Evolutionary conservation across 768 basidiomycete genomes (phyloP).

Genomic region (Nidularia sp.): DNA sequence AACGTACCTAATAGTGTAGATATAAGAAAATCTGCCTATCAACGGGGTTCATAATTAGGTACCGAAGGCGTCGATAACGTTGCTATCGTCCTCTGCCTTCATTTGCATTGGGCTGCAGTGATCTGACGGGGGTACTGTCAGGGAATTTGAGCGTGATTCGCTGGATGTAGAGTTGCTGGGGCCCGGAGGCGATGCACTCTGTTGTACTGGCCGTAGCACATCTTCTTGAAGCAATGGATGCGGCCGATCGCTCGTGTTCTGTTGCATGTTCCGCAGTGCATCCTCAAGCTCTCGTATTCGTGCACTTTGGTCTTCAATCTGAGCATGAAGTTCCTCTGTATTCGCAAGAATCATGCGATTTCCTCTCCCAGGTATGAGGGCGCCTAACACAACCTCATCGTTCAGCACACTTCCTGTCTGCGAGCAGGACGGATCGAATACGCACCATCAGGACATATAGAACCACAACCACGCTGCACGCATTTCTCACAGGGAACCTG

Average conservation of each 20-base stretch:
- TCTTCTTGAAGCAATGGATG: slow-evolving; percentile 43
- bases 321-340: slow-evolving; percentile 67
- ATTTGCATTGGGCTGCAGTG: slow-evolving; percentile 6
- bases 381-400: slow-evolving; percentile 27
- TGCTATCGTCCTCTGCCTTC: slow-evolving; percentile 31
- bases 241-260: slow-evolving; percentile 39
- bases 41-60: background rate
- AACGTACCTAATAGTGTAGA: slow-evolving; percentile 43
- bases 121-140: background rate
- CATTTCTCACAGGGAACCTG: slow-evolving; percentile 81
- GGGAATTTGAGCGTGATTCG: background rate
- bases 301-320: slow-evolving; percentile 48
- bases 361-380: slow-evolving; percentile 55
- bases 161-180: background rate
- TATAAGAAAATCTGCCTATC: background rate
- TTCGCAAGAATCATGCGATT: slow-evolving; percentile 62
- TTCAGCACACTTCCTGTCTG: background rate
- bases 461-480: slow-evolving; percentile 66
- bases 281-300: slow-evolving; percentile 63
- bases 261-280: slow-evolving; percentile 47
- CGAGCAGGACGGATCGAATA: slow-evolving; percentile 1
- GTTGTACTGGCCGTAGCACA: slow-evolving; percentile 15
- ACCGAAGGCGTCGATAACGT: slow-evolving; percentile 39
- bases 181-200: background rate
- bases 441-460: slow-evolving; percentile 75